A percentile compares a stretch with the other conserved stretches of the same genome.
Evolutionary conservation across 2,329 filamentous ascomycete species (phyloP).

Genomic region (Hypoxylon sp.): DNA sequence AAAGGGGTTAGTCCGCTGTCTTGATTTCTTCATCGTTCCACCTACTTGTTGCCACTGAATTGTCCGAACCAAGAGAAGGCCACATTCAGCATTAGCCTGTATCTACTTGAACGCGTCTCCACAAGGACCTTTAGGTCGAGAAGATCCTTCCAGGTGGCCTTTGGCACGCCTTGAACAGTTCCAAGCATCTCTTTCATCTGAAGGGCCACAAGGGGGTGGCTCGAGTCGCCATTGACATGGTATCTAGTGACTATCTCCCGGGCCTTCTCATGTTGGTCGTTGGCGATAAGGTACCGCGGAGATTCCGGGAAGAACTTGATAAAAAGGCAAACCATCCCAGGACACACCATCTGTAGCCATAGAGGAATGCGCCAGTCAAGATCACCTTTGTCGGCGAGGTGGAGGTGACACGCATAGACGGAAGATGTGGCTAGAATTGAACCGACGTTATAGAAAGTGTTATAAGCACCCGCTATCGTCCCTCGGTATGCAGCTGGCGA

Average conservation of each 20-base stretch:
- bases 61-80: constrained; percentile 61
- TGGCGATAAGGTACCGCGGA: constrained; percentile 55
- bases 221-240: constrained; percentile 60
- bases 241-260: constrained; percentile 58
- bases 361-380: constrained; percentile 56
- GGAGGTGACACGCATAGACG: constrained; percentile 53
- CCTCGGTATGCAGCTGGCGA: constrained; percentile 72
- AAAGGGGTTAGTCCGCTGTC: constrained; percentile 6
- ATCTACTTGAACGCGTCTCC: constrained; percentile 56
- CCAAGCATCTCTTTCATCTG: constrained; percentile 61
- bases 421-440: constrained; percentile 54
- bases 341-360: constrained; percentile 56
- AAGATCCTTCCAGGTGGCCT: constrained; percentile 57
- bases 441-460: constrained; percentile 60
- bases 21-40: background rate
- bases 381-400: constrained; percentile 49
- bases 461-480: constrained; percentile 69
- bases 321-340: constrained; percentile 51
- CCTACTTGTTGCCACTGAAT: constrained; percentile 58
- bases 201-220: constrained; percentile 59
- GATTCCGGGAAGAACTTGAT: constrained; percentile 57
- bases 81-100: constrained; percentile 58
- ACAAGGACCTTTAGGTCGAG: constrained; percentile 57
- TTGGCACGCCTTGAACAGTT: constrained; percentile 53
- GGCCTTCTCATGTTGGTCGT: constrained; percentile 56